These are phyloP conservation scores for Aschersonia sp. DNA, from an alignment of 2,329 filamentous ascomycete species.

Conservation along the genomic window DNA sequence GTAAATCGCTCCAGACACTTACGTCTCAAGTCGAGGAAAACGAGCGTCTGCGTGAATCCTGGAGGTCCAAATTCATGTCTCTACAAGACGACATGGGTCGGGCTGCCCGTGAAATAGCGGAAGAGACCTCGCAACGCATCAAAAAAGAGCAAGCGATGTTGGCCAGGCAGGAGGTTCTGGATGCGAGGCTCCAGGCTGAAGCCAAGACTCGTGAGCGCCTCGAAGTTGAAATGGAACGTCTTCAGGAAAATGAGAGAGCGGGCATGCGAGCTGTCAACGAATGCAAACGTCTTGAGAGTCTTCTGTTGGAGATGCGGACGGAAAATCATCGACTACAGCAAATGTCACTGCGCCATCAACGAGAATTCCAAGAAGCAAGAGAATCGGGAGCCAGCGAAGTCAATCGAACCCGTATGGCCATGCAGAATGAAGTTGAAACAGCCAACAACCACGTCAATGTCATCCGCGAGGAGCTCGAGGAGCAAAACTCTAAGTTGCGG, in stretches of 20 bases:
- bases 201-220: constrained; percentile 53
- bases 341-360: constrained; percentile 53
- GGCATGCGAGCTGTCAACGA: constrained; percentile 51
- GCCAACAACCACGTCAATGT: constrained; percentile 79
- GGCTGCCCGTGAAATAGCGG: constrained; percentile 64
- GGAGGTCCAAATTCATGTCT: constrained; percentile 71
- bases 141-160: constrained; percentile 68
- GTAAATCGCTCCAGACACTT: constrained; percentile 58
- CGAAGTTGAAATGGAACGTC: constrained; percentile 50
- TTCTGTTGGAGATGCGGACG: constrained; percentile 41
- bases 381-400: constrained; percentile 70
- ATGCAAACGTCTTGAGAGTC: constrained; percentile 41
- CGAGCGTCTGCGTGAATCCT: constrained; percentile 67
- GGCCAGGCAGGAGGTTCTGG: constrained; percentile 67
- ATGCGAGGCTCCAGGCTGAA: constrained; percentile 63
- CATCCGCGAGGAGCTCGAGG: constrained; percentile 68
- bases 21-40: constrained; percentile 75
- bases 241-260: constrained; percentile 49
- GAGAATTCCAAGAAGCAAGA: constrained; percentile 72
- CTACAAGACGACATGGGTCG: constrained; percentile 78
- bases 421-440: constrained; percentile 70
- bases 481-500: constrained; percentile 59
- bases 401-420: constrained; percentile 60
- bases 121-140: constrained; percentile 67
- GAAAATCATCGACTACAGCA: constrained; percentile 64